Conservation (phyloP, 768 basidiomycete species). For the Pleurotus djamor region DNA sequence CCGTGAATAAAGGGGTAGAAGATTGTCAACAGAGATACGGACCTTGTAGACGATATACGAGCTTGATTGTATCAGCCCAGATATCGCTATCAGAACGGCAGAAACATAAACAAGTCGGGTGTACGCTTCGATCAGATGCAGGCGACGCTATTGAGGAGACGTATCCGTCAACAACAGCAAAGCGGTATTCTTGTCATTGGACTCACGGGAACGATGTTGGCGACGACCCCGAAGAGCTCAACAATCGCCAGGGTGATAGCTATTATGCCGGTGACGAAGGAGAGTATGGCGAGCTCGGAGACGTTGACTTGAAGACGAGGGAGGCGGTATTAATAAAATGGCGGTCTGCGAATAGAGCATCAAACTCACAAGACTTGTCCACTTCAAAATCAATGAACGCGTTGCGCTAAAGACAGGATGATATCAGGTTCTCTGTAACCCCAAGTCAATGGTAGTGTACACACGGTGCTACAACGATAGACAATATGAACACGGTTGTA, state of each 20-base stretch:
- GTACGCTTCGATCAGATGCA: constrained; percentile 1
- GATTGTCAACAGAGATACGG: not conserved
- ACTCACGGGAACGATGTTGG: not conserved
- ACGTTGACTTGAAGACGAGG: not conserved
- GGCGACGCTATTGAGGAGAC: not conserved
- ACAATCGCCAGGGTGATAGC: not conserved
- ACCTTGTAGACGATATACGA: constrained; percentile 5
- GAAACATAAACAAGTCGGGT: not conserved
- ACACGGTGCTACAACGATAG: not conserved
- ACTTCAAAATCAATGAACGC: constrained; percentile 2
- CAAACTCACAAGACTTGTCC: not conserved
- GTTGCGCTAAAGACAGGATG: not conserved
- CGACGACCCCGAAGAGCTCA: not conserved
- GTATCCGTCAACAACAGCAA: not conserved
- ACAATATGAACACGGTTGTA: too few species aligned
- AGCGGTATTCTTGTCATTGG: not conserved
- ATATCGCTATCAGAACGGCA: constrained; percentile 1
- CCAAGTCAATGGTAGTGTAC: not conserved
- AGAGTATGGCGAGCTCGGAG: constrained; percentile 2
- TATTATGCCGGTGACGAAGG: not conserved
- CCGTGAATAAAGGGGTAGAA: not conserved
- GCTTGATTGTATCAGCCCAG: constrained; percentile 4
- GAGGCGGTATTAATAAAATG: not conserved
- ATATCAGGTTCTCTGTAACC: too few species aligned
- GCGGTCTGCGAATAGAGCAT: not conserved